Base-by-base conservation (phyloP, 768 basidiomycete species). In the Rhizopogon rudus region DNA sequence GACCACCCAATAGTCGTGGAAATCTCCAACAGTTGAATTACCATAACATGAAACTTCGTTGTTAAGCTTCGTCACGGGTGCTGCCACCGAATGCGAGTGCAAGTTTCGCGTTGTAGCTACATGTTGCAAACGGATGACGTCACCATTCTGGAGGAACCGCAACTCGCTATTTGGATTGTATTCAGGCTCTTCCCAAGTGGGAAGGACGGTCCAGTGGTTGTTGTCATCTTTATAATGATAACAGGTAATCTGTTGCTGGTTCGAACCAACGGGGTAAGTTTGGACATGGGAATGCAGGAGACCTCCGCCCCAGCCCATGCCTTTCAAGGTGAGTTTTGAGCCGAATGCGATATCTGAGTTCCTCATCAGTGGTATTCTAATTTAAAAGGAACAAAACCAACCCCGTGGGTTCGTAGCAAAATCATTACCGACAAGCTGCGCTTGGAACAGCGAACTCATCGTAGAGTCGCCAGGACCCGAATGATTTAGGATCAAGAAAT, bases 211-310 rank as follows among this genome's bases (percentile, higher is more conserved):
- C 89, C 93, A 98, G 44, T 98, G 79, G 74, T 99, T 99, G 79
- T 99, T 99, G 46, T 87, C 84, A 66, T 98, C 97, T 74, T 97
- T 98, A 82, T 99, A 98, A 74, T 99, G 97, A 69, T 98, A 99
- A 71, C 97, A 99, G 0, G 97, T 98, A 3, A 98, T 86, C 71
- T 99, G 97, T 64, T 98, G 97, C 67, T 98, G 97, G 54, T 76
- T 75, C 0, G 94, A 97, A 12, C 96, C 97, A 20, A 86, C 78
- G 0, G 97, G 97, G 68, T 86, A 97, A 1, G 92, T 87, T 65
- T 98, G 96, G n/a, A 93, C 81, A 68, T 99, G 97, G 4, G 96
- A 98, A 68, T 99, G 97, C 3, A 99, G 76, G 4, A 99, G 80
- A 28, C 97, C 97, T 50, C 97, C 97, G 14, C 96, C 97, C 79